Evolutionary conservation across 1,284 basidiomycete genomes (phyloP).

Genomic region (Austroboletus novae-zelandiae): DNA sequence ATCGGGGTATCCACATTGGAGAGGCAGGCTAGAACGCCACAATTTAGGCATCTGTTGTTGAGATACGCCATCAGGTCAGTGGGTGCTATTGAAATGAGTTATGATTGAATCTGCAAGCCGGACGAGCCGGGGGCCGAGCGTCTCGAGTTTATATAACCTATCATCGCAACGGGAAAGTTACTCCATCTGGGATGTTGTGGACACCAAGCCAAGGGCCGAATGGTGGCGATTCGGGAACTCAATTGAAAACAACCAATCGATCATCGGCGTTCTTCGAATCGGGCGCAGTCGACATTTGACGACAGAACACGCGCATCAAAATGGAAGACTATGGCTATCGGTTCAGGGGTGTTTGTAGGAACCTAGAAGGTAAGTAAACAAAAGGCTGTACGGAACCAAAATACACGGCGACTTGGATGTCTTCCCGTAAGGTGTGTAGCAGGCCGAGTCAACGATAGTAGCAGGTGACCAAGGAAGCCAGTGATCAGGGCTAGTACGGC

Average conservation of each 20-base stretch:
- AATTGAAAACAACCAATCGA: slow-evolving; percentile 17
- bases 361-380: slow-evolving; percentile 21
- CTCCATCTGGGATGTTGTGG: slow-evolving; percentile 12
- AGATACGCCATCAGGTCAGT: slow-evolving; percentile 5
- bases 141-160: slow-evolving; percentile 5
- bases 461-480: slow-evolving; percentile 2
- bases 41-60: slow-evolving; percentile 4
- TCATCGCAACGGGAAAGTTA: slow-evolving; percentile 5
- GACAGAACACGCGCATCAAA: slow-evolving; percentile 35
- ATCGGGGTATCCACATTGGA: neutral
- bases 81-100: slow-evolving; percentile 10
- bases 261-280: slow-evolving; percentile 22
- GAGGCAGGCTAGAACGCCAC: slow-evolving; percentile 1
- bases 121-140: slow-evolving; percentile 9
- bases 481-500: slow-evolving; percentile 11
- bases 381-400: slow-evolving; percentile 25
- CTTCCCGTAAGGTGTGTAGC: slow-evolving; percentile 11
- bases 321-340: slow-evolving; percentile 29
- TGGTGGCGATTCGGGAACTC: slow-evolving; percentile 11
- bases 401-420: slow-evolving; percentile 20
- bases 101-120: neutral
- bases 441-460: slow-evolving; percentile 3
- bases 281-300: slow-evolving; percentile 32
- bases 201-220: slow-evolving; percentile 2
- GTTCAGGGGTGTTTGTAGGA: slow-evolving; percentile 24